Conservation (phyloP, 2,329 filamentous ascomycete species). For the Lizonia empirigonia region DNA sequence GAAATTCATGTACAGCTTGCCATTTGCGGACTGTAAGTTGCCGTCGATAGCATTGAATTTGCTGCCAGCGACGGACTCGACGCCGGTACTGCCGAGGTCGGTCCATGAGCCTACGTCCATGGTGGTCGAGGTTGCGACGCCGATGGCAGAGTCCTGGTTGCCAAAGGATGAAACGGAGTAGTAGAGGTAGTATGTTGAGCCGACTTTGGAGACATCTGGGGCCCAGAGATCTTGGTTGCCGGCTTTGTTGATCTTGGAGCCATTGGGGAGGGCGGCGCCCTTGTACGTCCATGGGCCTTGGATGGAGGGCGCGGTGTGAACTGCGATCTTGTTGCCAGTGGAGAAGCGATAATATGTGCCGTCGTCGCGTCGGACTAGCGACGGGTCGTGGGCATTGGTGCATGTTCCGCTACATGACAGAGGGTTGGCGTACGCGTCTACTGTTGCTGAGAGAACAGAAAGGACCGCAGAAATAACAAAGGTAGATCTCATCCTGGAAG, state of each 20-base stretch:
- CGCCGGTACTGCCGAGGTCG: conserved; percentile 60
- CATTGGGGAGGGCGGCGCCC: conserved; percentile 51
- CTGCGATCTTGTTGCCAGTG: conserved; percentile 56
- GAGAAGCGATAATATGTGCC: conserved; percentile 59
- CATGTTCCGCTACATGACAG: conserved; percentile 48
- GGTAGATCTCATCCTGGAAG: conserved; percentile 1
- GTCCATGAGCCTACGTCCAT: conserved; percentile 63
- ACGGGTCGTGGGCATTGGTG: conserved; percentile 54
- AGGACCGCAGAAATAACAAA: conserved; percentile 5
- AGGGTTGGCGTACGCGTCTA: conserved; percentile 45
- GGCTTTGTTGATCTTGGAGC: conserved; percentile 51
- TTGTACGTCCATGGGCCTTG: conserved; percentile 56
- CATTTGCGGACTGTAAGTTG: conserved; percentile 45
- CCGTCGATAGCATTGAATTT: conserved; percentile 58
- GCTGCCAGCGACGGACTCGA: conserved; percentile 46
- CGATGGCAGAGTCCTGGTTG: conserved; percentile 64
- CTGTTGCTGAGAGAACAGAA: conserved; percentile 4
- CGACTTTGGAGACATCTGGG: conserved; percentile 65
- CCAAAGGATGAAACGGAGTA: conserved; percentile 68
- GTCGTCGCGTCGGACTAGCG: conserved; percentile 54
- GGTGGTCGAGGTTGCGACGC: conserved; percentile 55
- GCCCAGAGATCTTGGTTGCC: conserved; percentile 61
- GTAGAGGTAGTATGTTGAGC: conserved; percentile 64
- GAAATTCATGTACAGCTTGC: conserved; percentile 61
- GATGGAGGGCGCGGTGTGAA: conserved; percentile 53